Evolutionary conservation across 1,139 yeast species (phyloP), one percentile per base, ranked within the genome.

Genomic region (Debaryomyces coudertii): DNA sequence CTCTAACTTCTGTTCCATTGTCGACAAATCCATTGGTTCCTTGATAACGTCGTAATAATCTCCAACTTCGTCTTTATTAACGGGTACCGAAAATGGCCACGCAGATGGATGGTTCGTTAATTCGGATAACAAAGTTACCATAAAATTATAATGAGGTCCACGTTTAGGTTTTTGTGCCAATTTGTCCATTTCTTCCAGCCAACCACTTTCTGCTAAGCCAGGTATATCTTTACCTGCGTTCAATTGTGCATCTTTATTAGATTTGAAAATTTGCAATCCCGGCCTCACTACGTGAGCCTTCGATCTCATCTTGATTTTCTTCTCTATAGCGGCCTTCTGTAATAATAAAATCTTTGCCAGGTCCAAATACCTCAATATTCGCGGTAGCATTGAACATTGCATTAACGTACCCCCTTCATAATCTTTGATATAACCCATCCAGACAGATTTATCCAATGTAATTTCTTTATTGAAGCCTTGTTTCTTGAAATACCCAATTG

Each of bases 401-500:
- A 93, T 93, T 50, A 93, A 73, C 0, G 99, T 95, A 57, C 99
- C 99, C 30, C 99, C 99, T 70, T 93, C 99, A 65, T 93, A 93
- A 72, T 93, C 99, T 67, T 95, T 93, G 61, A 93, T 93, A 65
- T 93, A 93, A 5, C 99, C 99, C 95, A 90, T 90, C 99, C 99
- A 93, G 31, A 86, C 78, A 37, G 84, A 81, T 56, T 85, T 87
- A 42, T 92, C 95, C 43, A 93, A 75, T 4, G 96, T 79, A 39
- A 93, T 87, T 52, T 93, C 98, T 62, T 93, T 95, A 20, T 98
- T 92, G 66, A 93, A 93, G 1, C 99, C 99, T 67, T 93, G 99
- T 63, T 93, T 93, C 61, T 92, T 92, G 76, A 93, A 93, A 66
- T 93, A 93, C 1, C 99, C 99, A 66, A 93, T 93, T 45, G 99